Percentiles rank a stretch among this genome's conserved stretches.
These are phyloP conservation scores for Recurvomyces mirabilis DNA, from an alignment of 495 filamentous ascomycete species.

Conservation along the genomic window DNA sequence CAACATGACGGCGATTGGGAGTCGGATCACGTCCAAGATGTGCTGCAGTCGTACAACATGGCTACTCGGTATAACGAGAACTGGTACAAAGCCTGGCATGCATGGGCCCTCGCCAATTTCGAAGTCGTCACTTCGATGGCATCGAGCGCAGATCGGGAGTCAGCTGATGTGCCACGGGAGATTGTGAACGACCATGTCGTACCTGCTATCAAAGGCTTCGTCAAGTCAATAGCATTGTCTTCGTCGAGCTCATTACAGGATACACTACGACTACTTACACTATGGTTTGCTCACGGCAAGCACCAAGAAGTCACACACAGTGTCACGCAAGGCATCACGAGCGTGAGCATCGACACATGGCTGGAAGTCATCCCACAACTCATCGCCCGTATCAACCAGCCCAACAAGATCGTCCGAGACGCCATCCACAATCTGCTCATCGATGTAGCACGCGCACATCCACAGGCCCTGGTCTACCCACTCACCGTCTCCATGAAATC, in stretches of 20 bases:
- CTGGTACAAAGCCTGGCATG: constrained; percentile 99
- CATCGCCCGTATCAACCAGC: constrained; percentile 94
- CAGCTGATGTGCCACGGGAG: constrained; percentile 43
- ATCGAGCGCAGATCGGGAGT: constrained; percentile 48
- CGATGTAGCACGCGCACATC: constrained; percentile 86
- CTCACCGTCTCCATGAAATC: constrained; percentile 98
- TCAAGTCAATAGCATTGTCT: constrained; percentile 87
- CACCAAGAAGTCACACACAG: constrained; percentile 74
- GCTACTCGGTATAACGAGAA: constrained; percentile 83
- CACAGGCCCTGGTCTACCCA: constrained; percentile 98
- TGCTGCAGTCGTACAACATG: constrained; percentile 74
- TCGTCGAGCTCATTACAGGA: constrained; percentile 89
- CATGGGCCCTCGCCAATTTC: constrained; percentile 98
- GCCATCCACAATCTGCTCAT: constrained; percentile 83
- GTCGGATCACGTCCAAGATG: constrained; percentile 59
- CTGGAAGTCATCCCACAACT: constrained; percentile 94
- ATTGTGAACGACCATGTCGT: constrained; percentile 80
- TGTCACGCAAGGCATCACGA: constrained; percentile 78
- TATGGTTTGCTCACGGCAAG: constrained; percentile 93
- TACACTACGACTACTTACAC: constrained; percentile 77
- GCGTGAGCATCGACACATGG: constrained; percentile 94
- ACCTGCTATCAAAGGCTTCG: constrained; percentile 86
- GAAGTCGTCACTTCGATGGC: constrained; percentile 81
- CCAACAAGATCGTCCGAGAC: constrained; percentile 69
- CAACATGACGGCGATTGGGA: constrained; percentile 79